Conservation (phyloP, 176 grass and related monocot species). For the Zizania latifolia region DNA sequence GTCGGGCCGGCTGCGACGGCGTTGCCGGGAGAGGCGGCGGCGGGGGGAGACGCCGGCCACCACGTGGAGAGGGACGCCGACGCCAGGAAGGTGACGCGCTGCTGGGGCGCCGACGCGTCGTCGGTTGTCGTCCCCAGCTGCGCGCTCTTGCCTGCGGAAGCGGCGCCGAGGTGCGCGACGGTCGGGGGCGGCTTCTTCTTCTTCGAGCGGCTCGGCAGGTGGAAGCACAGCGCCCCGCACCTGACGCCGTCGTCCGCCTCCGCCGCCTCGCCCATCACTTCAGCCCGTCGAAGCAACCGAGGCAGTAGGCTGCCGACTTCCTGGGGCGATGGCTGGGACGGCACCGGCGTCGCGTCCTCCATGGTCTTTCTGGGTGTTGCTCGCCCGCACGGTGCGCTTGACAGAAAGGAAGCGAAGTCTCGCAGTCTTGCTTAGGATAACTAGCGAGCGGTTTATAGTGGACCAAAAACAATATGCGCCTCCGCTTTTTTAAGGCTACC, state of each 20-base stretch:
- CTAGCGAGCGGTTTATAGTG: slow-evolving; percentile 1
- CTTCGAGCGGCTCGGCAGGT: slow-evolving; percentile 21
- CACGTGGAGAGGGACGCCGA: slow-evolving; percentile 38
- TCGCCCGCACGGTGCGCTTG: neutral
- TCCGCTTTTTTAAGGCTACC: neutral
- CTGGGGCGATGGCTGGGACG: neutral
- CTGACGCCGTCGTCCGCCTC: neutral
- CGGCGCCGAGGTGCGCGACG: neutral
- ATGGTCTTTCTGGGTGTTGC: neutral
- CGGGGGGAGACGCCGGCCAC: slow-evolving; percentile 32
- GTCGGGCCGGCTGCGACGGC: neutral
- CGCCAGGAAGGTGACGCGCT: slow-evolving; percentile 37
- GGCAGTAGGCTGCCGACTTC: neutral
- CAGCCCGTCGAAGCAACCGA: neutral
- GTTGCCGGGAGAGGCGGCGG: neutral
- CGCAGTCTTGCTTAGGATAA: neutral
- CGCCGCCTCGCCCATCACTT: neutral
- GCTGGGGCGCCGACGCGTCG: neutral
- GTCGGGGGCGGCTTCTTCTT: slow-evolving; percentile 16
- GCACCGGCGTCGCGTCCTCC: neutral
- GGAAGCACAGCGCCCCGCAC: slow-evolving; percentile 25
- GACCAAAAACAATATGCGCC: neutral
- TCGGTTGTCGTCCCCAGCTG: neutral
- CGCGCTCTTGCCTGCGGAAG: neutral
- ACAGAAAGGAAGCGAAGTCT: neutral